Conservation (phyloP, 352 stramenopile species). For the Phytophthora idaei region DNA sequence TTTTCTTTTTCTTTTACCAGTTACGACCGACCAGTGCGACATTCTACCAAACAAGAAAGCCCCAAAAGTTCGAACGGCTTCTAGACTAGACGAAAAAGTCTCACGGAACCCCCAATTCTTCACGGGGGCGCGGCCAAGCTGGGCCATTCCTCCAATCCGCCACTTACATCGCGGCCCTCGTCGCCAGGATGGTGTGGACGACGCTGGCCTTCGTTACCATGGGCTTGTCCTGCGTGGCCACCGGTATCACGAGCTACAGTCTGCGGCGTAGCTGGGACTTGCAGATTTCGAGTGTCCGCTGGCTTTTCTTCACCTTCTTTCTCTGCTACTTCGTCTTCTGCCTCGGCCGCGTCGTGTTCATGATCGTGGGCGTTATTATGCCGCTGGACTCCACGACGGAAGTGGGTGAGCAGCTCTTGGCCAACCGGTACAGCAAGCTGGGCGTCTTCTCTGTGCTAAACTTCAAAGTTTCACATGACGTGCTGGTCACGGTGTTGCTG, state of each 20-base stretch:
- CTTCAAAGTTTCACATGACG: conserved; percentile 43
- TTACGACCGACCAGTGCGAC: not conserved
- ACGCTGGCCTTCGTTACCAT: conserved; percentile 35
- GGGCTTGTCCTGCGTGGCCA: conserved; percentile 40
- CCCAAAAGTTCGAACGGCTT: conserved; percentile 26
- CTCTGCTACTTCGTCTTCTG: conserved; percentile 46
- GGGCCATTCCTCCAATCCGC: conserved; percentile 3
- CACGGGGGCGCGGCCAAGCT: too few relatives aligned
- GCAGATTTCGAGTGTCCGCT: conserved; percentile 59
- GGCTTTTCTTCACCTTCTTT: conserved; percentile 71
- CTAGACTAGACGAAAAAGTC: conserved; percentile 14
- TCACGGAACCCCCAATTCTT: conserved; percentile 8
- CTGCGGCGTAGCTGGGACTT: conserved; percentile 52
- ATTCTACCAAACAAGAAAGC: conserved; percentile 25
- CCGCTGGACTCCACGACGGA: conserved; percentile 28
- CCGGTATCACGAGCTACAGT: conserved; percentile 45
- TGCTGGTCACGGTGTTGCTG: conserved; percentile 32
- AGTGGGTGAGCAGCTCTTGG: conserved; percentile 7
- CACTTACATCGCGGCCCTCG: not conserved
- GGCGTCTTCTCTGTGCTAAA: conserved; percentile 47
- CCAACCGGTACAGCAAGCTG: conserved; percentile 38
- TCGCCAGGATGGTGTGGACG: conserved; percentile 34
- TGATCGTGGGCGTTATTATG: conserved; percentile 34
- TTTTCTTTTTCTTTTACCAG: too few relatives aligned
- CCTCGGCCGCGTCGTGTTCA: conserved; percentile 40